Percentiles rank a stretch among this genome's conserved stretches.
These are phyloP conservation scores for Lizonia empirigonia DNA, from an alignment of 2,329 filamentous ascomycete species.

Conservation along the genomic window DNA sequence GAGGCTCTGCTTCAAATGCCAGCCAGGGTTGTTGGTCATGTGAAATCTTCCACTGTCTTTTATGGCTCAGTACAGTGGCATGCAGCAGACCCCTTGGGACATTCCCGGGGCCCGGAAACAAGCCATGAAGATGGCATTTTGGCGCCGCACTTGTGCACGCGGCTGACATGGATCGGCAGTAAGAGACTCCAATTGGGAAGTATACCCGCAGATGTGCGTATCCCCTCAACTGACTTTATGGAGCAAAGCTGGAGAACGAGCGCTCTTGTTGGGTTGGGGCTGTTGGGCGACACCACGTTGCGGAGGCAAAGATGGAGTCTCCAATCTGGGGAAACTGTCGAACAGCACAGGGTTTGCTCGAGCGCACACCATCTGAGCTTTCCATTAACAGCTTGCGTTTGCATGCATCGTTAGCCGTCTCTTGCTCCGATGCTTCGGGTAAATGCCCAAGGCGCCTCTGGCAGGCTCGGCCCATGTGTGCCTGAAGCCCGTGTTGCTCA, in stretches of 20 bases:
- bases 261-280: constrained; percentile 1
- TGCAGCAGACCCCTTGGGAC: neutral
- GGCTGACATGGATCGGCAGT: constrained; percentile 12
- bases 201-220: constrained; percentile 3
- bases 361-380: neutral
- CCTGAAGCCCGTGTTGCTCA: neutral
- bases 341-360: neutral
- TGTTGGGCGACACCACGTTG: neutral
- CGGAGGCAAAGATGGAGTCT: constrained; percentile 3
- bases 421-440: neutral
- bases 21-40: neutral
- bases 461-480: constrained; percentile 2
- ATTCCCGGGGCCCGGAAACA: constrained; percentile 3
- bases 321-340: constrained; percentile 8
- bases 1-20: constrained; percentile 1
- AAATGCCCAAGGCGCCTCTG: neutral
- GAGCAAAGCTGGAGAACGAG: constrained; percentile 7
- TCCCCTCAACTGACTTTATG: neutral
- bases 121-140: neutral
- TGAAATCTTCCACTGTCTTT: neutral
- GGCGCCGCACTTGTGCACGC: constrained; percentile 5
- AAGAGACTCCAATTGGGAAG: neutral
- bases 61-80: neutral
- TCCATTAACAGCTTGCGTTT: neutral
- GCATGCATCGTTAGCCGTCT: neutral